Percentiles rank a stretch among this genome's conserved stretches.
Conservation (phyloP, 306 rosid species). For the Fagus sylvatica region DNA sequence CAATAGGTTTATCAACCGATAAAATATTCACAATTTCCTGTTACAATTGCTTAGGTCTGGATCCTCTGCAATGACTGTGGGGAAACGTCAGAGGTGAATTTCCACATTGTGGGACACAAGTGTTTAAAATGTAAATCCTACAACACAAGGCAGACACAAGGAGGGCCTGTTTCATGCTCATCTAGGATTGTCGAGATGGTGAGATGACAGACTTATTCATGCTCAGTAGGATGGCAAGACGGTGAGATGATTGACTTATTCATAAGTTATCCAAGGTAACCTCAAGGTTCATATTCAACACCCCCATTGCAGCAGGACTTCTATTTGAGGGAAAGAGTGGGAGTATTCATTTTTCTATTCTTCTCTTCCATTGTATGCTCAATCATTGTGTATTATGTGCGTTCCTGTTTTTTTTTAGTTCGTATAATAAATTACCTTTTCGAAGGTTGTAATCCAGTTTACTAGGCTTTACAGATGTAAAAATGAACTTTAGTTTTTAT, state of each 20-base stretch:
- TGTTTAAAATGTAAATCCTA: constrained; percentile 54
- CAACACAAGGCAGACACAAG: constrained; percentile 58
- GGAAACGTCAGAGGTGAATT: constrained; percentile 54
- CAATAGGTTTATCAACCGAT: background rate
- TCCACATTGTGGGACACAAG: constrained; percentile 52
- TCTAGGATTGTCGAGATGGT: constrained; percentile 42
- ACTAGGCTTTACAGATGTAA: too few relatives aligned
- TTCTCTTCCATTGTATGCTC: too few relatives aligned
- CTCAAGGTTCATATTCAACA: background rate
- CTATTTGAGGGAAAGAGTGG: background rate
- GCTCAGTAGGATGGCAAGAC: constrained; percentile 23
- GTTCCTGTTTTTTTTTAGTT: background rate
- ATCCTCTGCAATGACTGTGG: constrained; percentile 81
- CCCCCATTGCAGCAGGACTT: background rate
- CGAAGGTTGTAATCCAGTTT: background rate
- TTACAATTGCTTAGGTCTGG: constrained; percentile 50
- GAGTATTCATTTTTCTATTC: background rate
- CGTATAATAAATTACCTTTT: background rate
- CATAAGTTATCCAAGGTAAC: background rate
- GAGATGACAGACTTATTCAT: constrained; percentile 27
- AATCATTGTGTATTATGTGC: too few relatives aligned
- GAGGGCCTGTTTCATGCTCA: constrained; percentile 52
- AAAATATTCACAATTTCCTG: background rate
- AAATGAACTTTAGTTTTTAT: too few relatives aligned
- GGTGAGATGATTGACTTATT: constrained; percentile 38